Evolutionary conservation across 1,284 basidiomycete genomes (phyloP).

Genomic region (Pseudozyma sp.): DNA sequence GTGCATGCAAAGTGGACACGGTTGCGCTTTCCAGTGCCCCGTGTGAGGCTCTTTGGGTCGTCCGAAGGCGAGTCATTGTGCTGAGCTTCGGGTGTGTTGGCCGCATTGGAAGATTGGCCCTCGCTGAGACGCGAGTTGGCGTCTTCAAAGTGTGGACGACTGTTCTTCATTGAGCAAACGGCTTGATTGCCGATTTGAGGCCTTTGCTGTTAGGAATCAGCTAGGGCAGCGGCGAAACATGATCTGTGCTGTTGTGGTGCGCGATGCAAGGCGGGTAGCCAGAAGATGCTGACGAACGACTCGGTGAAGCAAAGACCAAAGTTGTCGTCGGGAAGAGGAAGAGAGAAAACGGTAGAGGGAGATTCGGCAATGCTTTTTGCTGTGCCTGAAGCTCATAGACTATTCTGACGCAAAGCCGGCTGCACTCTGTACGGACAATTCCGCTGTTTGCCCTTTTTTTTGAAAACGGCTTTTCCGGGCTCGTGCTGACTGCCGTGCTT

Average conservation of each 20-base stretch:
- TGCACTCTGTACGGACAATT: not conserved
- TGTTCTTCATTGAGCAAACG: constrained; percentile 18
- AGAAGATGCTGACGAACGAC: too few species aligned
- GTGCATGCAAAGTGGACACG: constrained; percentile 65
- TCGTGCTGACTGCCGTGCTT: not conserved
- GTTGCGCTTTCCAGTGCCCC: constrained; percentile 50
- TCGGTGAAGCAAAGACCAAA: too few species aligned
- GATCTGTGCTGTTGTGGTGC: not conserved
- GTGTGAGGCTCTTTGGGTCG: constrained; percentile 24
- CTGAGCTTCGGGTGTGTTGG: constrained; percentile 32
- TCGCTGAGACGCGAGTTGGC: constrained; percentile 30
- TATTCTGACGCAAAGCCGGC: not conserved
- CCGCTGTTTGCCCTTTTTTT: not conserved
- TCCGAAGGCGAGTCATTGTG: constrained; percentile 28
- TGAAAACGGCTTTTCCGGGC: not conserved
- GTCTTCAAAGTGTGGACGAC: constrained; percentile 18
- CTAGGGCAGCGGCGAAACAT: not conserved
- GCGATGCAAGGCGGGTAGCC: too few species aligned
- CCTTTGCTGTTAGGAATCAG: not conserved
- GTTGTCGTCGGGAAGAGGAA: too few species aligned
- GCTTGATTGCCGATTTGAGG: too few species aligned
- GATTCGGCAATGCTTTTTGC: too few species aligned
- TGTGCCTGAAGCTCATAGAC: too few species aligned
- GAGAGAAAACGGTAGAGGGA: too few species aligned
- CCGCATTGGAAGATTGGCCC: constrained; percentile 25